Evolutionary conservation across 192 early-diverging fungal genomes (phyloP), one percentile per base, ranked within the genome.

Genomic region (Chytriomyces confervae): DNA sequence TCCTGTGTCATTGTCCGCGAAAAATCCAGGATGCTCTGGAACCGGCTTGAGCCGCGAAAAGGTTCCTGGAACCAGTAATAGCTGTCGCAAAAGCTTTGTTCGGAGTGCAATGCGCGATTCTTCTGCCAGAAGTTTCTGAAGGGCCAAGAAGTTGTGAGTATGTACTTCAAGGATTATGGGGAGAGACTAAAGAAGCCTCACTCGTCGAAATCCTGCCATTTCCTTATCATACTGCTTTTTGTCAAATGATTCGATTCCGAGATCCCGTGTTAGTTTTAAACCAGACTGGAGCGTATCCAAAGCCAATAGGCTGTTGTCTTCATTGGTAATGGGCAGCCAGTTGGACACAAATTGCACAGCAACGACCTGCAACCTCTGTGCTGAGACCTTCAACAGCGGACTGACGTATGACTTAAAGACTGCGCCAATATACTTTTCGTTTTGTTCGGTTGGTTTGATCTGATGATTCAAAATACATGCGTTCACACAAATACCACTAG

Each of bases 281-380:
- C 86, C 88, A 8, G 81, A 27, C 18, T 84, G 62, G 7, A 89
- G 27, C 4, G 80, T 76, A 20, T 87, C 86, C 24, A 88, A 66
- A 10, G 82, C 88, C 43, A 85, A 63, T 11, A 87, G 23, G 2
- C 68, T 49, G n/a, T 85, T 85, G 66, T 89, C 85, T 60, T 87
- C 86, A 60, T 87, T 85, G 44, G 76, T 76, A 53, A 89, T 85
- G 18, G 88, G 88, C 10, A 89, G 70, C 88, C 88, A 89, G 53
- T 84, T 85, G 63, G 77, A 84, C 36, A 87, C 84, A 62, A 89
- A 89, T 48, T 87, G 88, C 29, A 89, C 83, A 5, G 88, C 82
- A 65, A 80, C 71, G 48, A 76, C 83, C 63, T 89, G 86, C 61
- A 89, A 36, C 16, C 76, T 72, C 20, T 77, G 76, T 53, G 80